Conservation (phyloP, 1,139 yeast species). For the Pichia sp. region DNA sequence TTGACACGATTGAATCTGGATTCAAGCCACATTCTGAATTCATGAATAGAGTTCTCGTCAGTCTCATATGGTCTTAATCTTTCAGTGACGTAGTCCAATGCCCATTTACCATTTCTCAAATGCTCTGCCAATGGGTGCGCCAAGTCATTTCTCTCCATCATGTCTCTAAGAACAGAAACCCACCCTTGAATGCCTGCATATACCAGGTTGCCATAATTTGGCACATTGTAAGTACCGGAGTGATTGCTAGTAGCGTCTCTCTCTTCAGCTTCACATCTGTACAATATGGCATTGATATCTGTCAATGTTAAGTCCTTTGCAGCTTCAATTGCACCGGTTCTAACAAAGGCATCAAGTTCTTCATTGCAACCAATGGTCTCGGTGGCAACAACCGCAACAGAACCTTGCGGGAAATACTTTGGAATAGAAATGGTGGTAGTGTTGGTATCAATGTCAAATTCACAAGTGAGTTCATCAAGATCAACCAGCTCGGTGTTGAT, state of each 20-base stretch:
- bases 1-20: conserved; percentile 60
- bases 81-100: conserved; percentile 64
- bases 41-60: conserved; percentile 17
- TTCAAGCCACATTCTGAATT: conserved; percentile 62
- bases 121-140: conserved; percentile 82
- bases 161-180: conserved; percentile 59
- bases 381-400: conserved; percentile 79
- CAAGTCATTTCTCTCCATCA: conserved; percentile 64
- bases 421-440: conserved; percentile 52
- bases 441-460: conserved; percentile 31
- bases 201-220: conserved; percentile 62
- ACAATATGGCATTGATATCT: conserved; percentile 70
- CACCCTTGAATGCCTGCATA: conserved; percentile 96
- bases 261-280: conserved; percentile 82
- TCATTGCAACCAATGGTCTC: conserved; percentile 49
- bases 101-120: conserved; percentile 82
- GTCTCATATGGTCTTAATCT: conserved; percentile 52
- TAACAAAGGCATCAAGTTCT: conserved; percentile 55
- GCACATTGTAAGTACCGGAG: conserved; percentile 69
- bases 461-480: conserved; percentile 44
- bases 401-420: conserved; percentile 72
- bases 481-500: conserved; percentile 59
- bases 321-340: conserved; percentile 71
- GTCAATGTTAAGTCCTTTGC: conserved; percentile 51
- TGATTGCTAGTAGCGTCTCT: conserved; percentile 67